Evolutionary conservation across 306 rosid genomes (phyloP).

Genomic region (Cucurbita maxima): DNA sequence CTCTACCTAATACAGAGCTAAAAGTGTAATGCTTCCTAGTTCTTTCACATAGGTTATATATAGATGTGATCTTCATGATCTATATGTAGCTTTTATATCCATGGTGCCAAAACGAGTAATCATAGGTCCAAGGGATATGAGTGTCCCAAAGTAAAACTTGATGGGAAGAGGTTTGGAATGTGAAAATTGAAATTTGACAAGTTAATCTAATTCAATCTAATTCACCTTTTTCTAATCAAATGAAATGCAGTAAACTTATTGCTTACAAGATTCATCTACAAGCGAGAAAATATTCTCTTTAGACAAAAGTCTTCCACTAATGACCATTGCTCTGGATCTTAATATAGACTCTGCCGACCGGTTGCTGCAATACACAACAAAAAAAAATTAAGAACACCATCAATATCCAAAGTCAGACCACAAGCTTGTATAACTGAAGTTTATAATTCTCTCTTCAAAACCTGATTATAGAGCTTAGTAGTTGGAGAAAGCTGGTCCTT

Average conservation of each 20-base stretch:
- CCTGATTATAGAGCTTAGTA: constrained; percentile 69
- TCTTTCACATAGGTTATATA: not conserved
- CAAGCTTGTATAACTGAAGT: not conserved
- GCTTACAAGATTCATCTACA: constrained; percentile 60
- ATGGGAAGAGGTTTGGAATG: not conserved
- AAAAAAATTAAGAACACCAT: constrained; percentile 2
- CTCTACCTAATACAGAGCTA: not conserved
- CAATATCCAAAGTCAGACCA: not conserved
- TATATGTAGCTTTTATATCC: not conserved
- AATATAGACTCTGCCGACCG: constrained; percentile 40
- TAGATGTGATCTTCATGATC: not conserved
- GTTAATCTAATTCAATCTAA: not conserved
- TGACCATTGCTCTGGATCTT: constrained; percentile 73
- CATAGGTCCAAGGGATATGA: not conserved
- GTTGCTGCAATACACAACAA: constrained; percentile 26
- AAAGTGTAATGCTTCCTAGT: not conserved
- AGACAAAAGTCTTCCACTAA: constrained; percentile 67
- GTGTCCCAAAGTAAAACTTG: not conserved
- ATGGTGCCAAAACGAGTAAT: not conserved
- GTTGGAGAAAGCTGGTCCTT: constrained; percentile 50
- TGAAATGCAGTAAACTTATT: constrained; percentile 6
- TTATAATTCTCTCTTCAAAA: constrained; percentile 6
- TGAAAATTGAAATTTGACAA: not conserved
- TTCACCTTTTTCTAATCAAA: not conserved
- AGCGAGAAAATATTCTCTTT: constrained; percentile 35